phyloP scores from a whole-genome alignment of 148 eudicot species.

The Bassia scoparia region DNA sequence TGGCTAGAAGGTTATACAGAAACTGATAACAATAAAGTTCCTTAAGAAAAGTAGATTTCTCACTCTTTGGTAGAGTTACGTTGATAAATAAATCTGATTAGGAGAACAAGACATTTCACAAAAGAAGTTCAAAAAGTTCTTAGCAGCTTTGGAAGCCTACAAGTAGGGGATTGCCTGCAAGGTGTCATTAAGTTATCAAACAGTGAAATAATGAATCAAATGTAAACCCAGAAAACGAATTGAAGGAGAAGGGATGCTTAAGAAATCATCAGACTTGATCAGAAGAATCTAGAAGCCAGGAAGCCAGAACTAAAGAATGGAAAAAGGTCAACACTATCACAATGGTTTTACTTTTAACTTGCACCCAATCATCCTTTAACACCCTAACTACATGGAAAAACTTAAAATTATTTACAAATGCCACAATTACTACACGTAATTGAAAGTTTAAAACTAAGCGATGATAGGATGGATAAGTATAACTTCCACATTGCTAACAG shows the following conservation, averaged over 20 bases:
- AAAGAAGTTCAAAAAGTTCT: constrained; percentile 73
- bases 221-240: not conserved
- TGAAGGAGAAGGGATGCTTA: not conserved
- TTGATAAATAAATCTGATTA: constrained; percentile 67
- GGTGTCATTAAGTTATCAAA: constrained; percentile 5
- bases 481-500: too few species aligned
- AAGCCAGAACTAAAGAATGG: not conserved
- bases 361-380: not conserved
- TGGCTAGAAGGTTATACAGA: not conserved
- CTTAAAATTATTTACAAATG: too few species aligned
- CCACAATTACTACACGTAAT: too few species aligned
- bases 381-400: constrained; percentile 4
- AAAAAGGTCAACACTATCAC: not conserved
- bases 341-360: too few species aligned
- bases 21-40: too few species aligned
- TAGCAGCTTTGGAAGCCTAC: constrained; percentile 89
- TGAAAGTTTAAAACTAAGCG: too few species aligned
- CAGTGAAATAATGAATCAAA: not conserved
- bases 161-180: constrained; percentile 77
- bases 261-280: not conserved
- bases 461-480: too few species aligned
- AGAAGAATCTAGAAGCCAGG: not conserved
- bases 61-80: constrained; percentile 63
- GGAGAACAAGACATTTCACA: constrained; percentile 87
- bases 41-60: constrained; percentile 18